Base-by-base conservation (phyloP, 1,284 basidiomycete species). In the Ganoderma meredithae region DNA sequence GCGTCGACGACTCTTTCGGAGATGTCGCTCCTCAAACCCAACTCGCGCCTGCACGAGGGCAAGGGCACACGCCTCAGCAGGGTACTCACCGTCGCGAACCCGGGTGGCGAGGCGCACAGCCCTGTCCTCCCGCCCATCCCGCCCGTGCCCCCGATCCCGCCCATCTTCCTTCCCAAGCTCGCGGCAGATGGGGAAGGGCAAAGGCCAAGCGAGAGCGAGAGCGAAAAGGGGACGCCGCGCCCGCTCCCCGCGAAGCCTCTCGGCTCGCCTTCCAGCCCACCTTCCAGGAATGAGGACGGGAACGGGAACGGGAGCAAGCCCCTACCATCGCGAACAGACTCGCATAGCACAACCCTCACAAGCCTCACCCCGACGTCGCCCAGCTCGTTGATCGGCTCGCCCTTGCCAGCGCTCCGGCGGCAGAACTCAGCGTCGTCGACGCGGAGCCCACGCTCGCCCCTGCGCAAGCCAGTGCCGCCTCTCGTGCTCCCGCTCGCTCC, bases 11-110 rank as follows among this genome's bases (percentile, higher is more conserved):
- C 62, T 47, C 56, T 67, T 15, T 49, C 47, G 6, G 66, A 67
- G 49, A 67, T 67, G 66, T n/a, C 66, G 17, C 62, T 67, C 8
- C 66, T 67, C 60, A 66, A 59, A 25, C 60, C 65, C n/a, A 44
- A 33, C 39, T 19, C 25, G 31, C 40, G 59, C 55, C 10, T 10
- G 19, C 22, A 25, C 36, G 22, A 40, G 8, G n/a, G 40, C 36
- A 31, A 61, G 27, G 33, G 10, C n/a, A 6, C 12, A 31, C 33
- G 58, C 40, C n/a, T 41, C n/a, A 60, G 58, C 58, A 41, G 36
- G 39, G 58, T 60, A 39, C 58, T 60, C 27, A 40, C 56, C 13
- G 56, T 58, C 33, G 33, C 56, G 56, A 58, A 58, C 31, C 56
- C 33, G n/a, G 10, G 39, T n/a, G n/a, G n/a, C 58, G 39, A 60